Conservation (phyloP, 345 rosid species). For the Isatis tinctoria region DNA sequence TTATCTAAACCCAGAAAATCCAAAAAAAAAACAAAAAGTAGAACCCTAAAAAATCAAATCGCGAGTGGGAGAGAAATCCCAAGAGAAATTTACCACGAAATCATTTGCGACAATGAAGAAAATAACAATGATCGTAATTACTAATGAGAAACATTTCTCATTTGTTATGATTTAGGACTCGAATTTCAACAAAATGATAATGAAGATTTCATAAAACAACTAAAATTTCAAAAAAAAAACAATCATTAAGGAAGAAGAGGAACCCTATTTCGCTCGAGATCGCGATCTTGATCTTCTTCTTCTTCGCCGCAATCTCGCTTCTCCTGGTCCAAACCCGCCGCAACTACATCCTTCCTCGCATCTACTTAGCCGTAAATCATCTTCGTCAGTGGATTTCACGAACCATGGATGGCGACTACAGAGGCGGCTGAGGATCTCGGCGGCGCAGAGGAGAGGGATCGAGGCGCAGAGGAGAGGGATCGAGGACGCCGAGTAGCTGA, state of each 20-base stretch:
- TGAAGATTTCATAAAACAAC: background rate
- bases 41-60: too few relatives aligned
- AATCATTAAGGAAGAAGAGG: constrained; percentile 43
- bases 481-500: constrained; percentile 57
- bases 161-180: background rate
- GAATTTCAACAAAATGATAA: background rate
- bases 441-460: constrained; percentile 51
- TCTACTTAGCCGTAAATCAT: constrained; percentile 35
- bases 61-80: too few relatives aligned
- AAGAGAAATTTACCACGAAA: too few relatives aligned
- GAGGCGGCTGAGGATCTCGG: constrained; percentile 43
- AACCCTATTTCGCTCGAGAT: constrained; percentile 3
- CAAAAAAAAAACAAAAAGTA: too few relatives aligned
- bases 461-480: constrained; percentile 52
- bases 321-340: constrained; percentile 29
- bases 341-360: constrained; percentile 53
- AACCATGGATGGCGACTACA: constrained; percentile 30
- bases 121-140: too few relatives aligned
- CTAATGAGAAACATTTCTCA: background rate
- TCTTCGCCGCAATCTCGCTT: constrained; percentile 48
- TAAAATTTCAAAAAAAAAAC: background rate
- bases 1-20: too few relatives aligned
- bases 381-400: constrained; percentile 22
- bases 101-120: background rate
- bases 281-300: constrained; percentile 12